Percentiles rank a stretch among this genome's conserved stretches.
phyloP scores from a whole-genome alignment of 1,139 yeast species.

The Suhomyces anneliseae region DNA sequence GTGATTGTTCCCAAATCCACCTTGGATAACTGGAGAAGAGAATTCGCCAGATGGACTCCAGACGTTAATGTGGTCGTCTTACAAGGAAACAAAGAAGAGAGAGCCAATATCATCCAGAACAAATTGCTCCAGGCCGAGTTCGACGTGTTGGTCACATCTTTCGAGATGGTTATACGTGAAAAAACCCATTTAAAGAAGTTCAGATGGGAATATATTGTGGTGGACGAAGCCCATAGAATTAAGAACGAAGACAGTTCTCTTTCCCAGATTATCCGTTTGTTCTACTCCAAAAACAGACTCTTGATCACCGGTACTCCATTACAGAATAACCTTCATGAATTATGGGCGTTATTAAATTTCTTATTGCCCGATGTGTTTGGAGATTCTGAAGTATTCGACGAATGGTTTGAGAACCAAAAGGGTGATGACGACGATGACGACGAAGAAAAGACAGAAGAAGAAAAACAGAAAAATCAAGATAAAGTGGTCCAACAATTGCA shows the following conservation, averaged over 20 bases:
- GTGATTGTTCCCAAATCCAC: constrained; percentile 95
- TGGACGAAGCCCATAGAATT: constrained; percentile 96
- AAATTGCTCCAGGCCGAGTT: constrained; percentile 70
- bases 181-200: constrained; percentile 76
- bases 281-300: constrained; percentile 79
- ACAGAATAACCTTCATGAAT: constrained; percentile 90
- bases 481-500: constrained; percentile 82
- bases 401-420: constrained; percentile 66
- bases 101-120: constrained; percentile 60
- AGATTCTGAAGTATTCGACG: constrained; percentile 84
- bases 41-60: constrained; percentile 92
- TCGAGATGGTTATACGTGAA: constrained; percentile 90
- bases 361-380: constrained; percentile 92
- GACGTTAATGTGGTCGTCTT: constrained; percentile 84
- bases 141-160: constrained; percentile 87
- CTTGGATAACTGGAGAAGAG: constrained; percentile 93
- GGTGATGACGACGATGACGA: constrained; percentile 19
- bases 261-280: constrained; percentile 85
- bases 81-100: constrained; percentile 83
- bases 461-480: constrained; percentile 59
- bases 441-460: constrained; percentile 25
- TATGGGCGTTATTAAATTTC: constrained; percentile 93
- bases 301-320: constrained; percentile 95
- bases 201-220: constrained; percentile 90
- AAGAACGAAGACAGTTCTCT: constrained; percentile 90